A percentile compares a stretch with the other conserved stretches of the same genome.
Evolutionary conservation across 768 basidiomycete genomes (phyloP).

Genomic region (Tylopilus cervinicoccineus): DNA sequence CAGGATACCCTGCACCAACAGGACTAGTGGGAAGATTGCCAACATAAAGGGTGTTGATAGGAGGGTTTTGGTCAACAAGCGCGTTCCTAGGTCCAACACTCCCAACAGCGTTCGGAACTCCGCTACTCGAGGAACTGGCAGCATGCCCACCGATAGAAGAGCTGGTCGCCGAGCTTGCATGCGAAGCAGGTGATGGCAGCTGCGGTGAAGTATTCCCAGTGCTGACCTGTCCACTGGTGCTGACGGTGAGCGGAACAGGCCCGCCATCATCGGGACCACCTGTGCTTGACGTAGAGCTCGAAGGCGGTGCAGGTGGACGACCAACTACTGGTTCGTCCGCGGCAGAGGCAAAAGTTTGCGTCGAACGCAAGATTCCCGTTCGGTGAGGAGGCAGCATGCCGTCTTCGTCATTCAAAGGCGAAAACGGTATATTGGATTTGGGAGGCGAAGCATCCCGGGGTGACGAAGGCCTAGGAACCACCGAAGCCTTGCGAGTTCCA

Average conservation of each 20-base stretch:
- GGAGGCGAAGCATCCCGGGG: slow-evolving; percentile 27
- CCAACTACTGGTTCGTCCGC: slow-evolving; percentile 24
- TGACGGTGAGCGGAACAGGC: slow-evolving; percentile 39
- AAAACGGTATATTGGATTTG: slow-evolving; percentile 20
- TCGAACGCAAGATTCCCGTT: slow-evolving; percentile 25
- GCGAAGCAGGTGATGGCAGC: slow-evolving; percentile 71
- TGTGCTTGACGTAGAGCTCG: slow-evolving; percentile 40
- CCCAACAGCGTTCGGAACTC: slow-evolving; percentile 18
- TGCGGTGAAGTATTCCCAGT: slow-evolving; percentile 55
- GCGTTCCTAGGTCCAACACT: slow-evolving; percentile 32
- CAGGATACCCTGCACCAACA: slow-evolving; percentile 64
- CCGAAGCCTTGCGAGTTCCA: slow-evolving; percentile 22
- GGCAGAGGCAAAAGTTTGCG: slow-evolving; percentile 20
- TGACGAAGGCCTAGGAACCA: slow-evolving; percentile 24
- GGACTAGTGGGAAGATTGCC: slow-evolving; percentile 89
- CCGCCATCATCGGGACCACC: slow-evolving; percentile 38
- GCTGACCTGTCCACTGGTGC: slow-evolving; percentile 38
- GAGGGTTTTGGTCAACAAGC: slow-evolving; percentile 88
- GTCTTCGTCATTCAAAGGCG: slow-evolving; percentile 26
- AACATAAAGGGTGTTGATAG: slow-evolving; percentile 99
- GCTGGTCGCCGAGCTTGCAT: slow-evolving; percentile 47
- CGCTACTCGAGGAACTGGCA: slow-evolving; percentile 30
- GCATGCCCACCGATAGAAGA: slow-evolving; percentile 29
- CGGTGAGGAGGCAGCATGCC: slow-evolving; percentile 33
- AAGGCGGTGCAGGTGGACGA: slow-evolving; percentile 34